Evolutionary conservation across 2,329 filamentous ascomycete species (phyloP).

Genomic region (Geoglossum cookeanum): DNA sequence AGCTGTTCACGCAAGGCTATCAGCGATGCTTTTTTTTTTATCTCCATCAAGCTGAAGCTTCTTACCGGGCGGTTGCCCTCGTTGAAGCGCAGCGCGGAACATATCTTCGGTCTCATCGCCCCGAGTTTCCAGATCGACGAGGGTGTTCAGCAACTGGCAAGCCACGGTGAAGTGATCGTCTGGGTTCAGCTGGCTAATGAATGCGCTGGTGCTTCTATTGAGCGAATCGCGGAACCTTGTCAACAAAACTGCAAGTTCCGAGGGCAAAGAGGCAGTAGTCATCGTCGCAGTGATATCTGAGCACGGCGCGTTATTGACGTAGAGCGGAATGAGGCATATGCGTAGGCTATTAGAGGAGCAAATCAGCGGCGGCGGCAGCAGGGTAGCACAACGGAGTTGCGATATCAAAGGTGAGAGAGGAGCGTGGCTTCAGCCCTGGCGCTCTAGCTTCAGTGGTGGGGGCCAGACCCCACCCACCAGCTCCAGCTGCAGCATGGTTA

Average conservation of each 20-base stretch:
- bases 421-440: neutral
- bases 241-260: neutral
- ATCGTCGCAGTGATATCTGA: neutral
- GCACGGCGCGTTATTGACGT: neutral
- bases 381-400: slow-evolving; percentile 1
- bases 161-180: neutral
- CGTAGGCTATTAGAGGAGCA: neutral
- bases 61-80: neutral
- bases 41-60: neutral
- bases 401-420: neutral
- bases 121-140: neutral
- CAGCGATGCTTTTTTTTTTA: neutral
- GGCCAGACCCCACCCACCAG: neutral
- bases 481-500: too few species aligned
- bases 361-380: neutral
- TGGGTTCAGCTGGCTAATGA: neutral
- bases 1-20: neutral
- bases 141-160: neutral
- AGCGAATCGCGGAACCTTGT: neutral
- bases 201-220: neutral
- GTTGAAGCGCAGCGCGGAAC: neutral
- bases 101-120: neutral
- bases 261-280: neutral
- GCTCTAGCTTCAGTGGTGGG: neutral
- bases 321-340: neutral